Evolutionary conservation across 2,329 filamentous ascomycete species (phyloP).

Genomic region (Cladophialophora immunda): DNA sequence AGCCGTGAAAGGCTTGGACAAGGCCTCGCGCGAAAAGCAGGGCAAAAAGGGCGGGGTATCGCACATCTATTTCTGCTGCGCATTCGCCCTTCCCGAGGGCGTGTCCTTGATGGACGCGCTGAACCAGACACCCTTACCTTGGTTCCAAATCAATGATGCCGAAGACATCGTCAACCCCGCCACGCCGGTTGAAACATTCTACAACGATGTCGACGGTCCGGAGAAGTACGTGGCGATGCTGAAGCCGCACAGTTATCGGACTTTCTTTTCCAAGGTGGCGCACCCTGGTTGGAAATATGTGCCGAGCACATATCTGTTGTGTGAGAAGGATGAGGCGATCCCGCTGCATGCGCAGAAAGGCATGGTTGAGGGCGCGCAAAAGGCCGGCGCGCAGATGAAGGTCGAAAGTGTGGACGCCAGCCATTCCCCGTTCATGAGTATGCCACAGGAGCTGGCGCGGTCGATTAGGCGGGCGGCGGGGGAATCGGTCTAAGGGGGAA

Average conservation of each 20-base stretch:
- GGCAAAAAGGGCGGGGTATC: conserved; percentile 45
- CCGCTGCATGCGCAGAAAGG: conserved; percentile 47
- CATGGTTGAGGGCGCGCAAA: conserved; percentile 45
- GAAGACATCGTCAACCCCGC: conserved; percentile 23
- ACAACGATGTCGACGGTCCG: conserved; percentile 46
- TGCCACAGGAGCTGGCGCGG: conserved; percentile 46
- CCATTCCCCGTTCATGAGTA: conserved; percentile 55
- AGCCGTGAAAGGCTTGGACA: conserved; percentile 44
- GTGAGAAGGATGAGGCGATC: conserved; percentile 51
- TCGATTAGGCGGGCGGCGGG: conserved; percentile 42
- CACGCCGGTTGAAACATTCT: conserved; percentile 43
- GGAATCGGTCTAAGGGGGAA: conserved; percentile 24
- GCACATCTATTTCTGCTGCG: conserved; percentile 46
- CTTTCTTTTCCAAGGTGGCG: conserved; percentile 43
- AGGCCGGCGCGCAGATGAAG: conserved; percentile 43
- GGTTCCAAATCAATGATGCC: conserved; percentile 34
- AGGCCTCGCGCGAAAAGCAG: conserved; percentile 37
- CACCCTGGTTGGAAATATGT: conserved; percentile 52
- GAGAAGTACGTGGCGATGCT: conserved; percentile 39
- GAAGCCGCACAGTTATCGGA: conserved; percentile 44
- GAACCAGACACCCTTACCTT: conserved; percentile 24
- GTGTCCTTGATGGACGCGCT: conserved; percentile 27
- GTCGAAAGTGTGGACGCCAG: conserved; percentile 46
- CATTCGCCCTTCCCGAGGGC: conserved; percentile 48
- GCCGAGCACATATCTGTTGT: conserved; percentile 53